Percentiles rank a stretch among this genome's conserved stretches.
These are phyloP conservation scores for Entophlyctis luteolus DNA, from an alignment of 192 early-diverging fungal species.

Conservation along the genomic window DNA sequence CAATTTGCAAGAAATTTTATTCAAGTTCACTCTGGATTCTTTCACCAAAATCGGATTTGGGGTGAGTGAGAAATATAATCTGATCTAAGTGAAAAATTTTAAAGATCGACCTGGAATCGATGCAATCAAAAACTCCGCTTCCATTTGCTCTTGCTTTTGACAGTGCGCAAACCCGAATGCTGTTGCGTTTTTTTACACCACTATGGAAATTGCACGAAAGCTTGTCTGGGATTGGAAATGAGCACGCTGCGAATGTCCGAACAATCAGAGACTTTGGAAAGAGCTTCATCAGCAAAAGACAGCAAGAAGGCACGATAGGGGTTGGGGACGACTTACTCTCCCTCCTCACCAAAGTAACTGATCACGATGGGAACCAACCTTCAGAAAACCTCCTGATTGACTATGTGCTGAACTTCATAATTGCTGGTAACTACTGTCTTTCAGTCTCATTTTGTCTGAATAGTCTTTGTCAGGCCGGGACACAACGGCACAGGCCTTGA, in stretches of 20 bases:
- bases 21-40: conserved; percentile 35
- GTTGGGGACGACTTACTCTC: conserved; percentile 29
- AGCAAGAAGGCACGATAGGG: neutral
- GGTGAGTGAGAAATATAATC: neutral
- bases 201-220: conserved; percentile 2
- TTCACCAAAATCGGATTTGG: conserved; percentile 39
- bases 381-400: conserved; percentile 34
- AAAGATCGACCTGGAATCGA: neutral
- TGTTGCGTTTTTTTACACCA: conserved; percentile 22
- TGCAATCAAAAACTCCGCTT: neutral
- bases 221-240: neutral
- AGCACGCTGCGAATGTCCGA: conserved; percentile 14
- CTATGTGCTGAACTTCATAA: conserved; percentile 40
- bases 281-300: conserved; percentile 22
- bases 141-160: conserved; percentile 38
- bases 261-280: conserved; percentile 26
- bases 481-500: conserved; percentile 55
- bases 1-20: conserved; percentile 40
- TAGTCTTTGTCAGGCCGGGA: conserved; percentile 35
- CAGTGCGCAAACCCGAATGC: conserved; percentile 11
- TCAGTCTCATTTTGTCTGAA: neutral
- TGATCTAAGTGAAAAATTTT: neutral
- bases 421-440: conserved; percentile 27
- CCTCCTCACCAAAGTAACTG: conserved; percentile 28
- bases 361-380: conserved; percentile 21